Evolutionary conservation across 257 asterid species (phyloP).

Genomic region (Anisodus tanguticus): DNA sequence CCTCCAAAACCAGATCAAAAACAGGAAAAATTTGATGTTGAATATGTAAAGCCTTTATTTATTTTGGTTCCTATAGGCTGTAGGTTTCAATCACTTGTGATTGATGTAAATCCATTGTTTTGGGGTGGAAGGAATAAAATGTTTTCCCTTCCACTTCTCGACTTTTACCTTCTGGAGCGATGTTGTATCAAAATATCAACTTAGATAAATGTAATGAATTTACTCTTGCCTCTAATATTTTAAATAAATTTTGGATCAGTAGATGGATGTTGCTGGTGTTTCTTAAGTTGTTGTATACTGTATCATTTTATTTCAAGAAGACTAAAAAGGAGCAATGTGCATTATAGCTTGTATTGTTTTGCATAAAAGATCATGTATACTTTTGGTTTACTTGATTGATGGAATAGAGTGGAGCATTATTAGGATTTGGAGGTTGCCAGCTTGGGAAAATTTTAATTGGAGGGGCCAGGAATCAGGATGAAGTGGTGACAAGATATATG

Average conservation of each 20-base stretch:
- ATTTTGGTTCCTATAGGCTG: background rate
- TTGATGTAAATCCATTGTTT: constrained; percentile 16
- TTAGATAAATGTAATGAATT: background rate
- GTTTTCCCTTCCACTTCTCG: constrained; percentile 23
- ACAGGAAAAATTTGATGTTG: background rate
- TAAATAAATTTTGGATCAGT: no score
- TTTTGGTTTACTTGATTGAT: background rate
- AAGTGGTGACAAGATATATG: constrained; percentile 31
- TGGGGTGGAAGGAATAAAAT: background rate
- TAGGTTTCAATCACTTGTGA: constrained; percentile 18
- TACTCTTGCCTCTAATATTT: background rate
- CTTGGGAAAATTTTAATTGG: background rate
- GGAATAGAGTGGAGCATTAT: no score
- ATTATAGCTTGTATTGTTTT: background rate
- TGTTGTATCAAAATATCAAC: background rate
- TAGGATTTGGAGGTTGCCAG: no score
- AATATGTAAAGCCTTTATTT: background rate
- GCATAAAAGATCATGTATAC: background rate
- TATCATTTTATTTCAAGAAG: background rate
- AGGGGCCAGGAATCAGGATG: background rate
- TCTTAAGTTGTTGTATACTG: background rate
- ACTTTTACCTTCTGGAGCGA: background rate
- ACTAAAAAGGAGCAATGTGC: background rate
- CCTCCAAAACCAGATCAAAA: background rate
- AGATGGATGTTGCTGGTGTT: background rate